phyloP scores from a whole-genome alignment of 176 grass and related monocot genomes.

The Sorghum bicolor region Sorghum_bicolor_NCBIv3 NC_012872.2:50252501-50253000 shows the following conservation, averaged over 20 bases:
- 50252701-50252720: slow-evolving; percentile 16
- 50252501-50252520: background rate
- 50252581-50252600: background rate
- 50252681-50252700: slow-evolving; percentile 6
- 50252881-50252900: background rate
- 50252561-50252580: background rate
- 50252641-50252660: background rate
- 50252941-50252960: background rate
- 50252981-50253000: too few relatives aligned
- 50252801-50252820: background rate
- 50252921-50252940: background rate
- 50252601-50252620: background rate
- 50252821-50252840: background rate
- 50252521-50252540: background rate
- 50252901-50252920: background rate
- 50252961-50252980: background rate
- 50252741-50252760: background rate
- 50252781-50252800: background rate
- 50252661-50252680: background rate
- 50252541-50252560: background rate
- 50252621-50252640: background rate
- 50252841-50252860: background rate
- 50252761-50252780: background rate
- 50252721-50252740: background rate
- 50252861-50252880: background rate